A percentile compares a stretch with the other conserved stretches of the same genome.
Conservation (phyloP, 805 yeast species). For the Teunomyces tritomae region DNA sequence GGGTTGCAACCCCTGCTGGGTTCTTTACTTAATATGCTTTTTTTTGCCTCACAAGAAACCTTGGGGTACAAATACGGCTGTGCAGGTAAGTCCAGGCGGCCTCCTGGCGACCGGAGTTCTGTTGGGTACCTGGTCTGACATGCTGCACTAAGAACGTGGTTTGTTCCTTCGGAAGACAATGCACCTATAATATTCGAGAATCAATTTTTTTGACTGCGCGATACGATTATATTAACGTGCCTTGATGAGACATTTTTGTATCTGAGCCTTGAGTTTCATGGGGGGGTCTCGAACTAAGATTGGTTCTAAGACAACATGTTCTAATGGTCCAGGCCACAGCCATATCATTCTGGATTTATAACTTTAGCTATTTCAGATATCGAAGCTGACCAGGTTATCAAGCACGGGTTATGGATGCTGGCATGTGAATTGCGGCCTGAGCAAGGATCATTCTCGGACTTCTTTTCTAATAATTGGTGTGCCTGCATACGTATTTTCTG, state of each 20-base stretch:
- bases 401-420: too few species aligned
- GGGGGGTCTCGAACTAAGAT: too few species aligned
- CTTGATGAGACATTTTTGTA: too few species aligned
- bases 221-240: not conserved
- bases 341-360: too few species aligned
- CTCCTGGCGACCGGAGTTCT: not conserved
- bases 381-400: too few species aligned
- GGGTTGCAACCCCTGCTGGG: not conserved
- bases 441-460: not conserved
- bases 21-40: too few species aligned
- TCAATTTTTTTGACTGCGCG: not conserved
- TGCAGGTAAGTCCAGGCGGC: not conserved
- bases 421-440: too few species aligned
- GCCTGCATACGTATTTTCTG: not conserved
- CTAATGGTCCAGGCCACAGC: too few species aligned
- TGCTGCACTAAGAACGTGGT: not conserved
- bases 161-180: too few species aligned
- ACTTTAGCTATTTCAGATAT: too few species aligned
- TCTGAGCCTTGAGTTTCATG: too few species aligned
- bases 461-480: not conserved
- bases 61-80: not conserved
- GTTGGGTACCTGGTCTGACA: not conserved
- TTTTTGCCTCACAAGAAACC: not conserved
- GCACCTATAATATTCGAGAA: not conserved
- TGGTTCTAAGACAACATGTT: too few species aligned